Evolutionary conservation across 805 yeast genomes (phyloP), one percentile per base, ranked within the genome.

Genomic region (Kockiozyma suomiensis): DNA sequence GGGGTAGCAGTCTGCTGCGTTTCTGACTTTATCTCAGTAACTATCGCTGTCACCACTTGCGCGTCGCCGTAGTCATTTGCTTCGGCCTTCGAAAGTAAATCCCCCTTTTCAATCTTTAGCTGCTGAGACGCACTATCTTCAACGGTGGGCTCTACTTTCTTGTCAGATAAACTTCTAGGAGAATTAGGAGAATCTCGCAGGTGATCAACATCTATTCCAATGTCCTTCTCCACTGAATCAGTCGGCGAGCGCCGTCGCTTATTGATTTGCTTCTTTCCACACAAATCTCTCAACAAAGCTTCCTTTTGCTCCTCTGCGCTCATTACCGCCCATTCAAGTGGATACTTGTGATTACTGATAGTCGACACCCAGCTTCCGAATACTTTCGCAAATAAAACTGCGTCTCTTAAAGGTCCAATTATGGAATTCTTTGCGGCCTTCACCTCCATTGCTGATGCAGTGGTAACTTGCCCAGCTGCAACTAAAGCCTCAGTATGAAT

Each of bases 291-390:
- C 28, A 28, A 12, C 6, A 40, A 12, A 23, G 33, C 38, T 8
- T 42, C 41, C 1, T 25, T 40, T 40, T 43, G 37, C 25, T 66
- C 65, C 12, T 57, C 59, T n/a, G 65, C 63, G 1, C 48, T 32
- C 41, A 58, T 40, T 13, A 28, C 40, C 17, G 65, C 50, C 63
- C 67, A 65, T 6, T 47, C 65, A 47, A 62, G 59, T 4, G 54
- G 12, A 8, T 43, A 41, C 15, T n/a, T 32, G 5, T 42, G 33
- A 37, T 49, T 25, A 4, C 48, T 40, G 1, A 50, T 17, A 1
- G 47, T 8, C 1, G 56, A 19, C 12, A 37, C 52, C 66, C 66
- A 62, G 23, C 56, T 51, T 15, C 55, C 66, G 55, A 62, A 62
- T 6, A 37, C 37, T 25, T 56, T 59, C 4, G 65, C 21, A 19